Conservation (phyloP, 2,329 filamentous ascomycete genomes). For the Colletotrichum chrysophilum region DNA sequence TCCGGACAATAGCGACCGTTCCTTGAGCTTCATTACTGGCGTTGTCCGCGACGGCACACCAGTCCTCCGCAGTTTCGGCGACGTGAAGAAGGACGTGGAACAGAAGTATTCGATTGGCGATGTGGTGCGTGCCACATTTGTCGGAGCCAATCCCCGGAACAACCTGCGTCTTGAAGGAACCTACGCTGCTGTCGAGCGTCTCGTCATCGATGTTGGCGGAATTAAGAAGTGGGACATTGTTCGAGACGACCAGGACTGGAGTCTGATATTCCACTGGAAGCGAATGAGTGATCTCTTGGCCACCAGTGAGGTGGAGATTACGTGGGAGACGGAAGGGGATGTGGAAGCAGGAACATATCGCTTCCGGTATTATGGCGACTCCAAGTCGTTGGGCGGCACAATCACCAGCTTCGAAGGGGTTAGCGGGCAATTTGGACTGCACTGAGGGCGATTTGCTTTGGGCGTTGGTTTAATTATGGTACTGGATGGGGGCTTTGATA, state of each 20-base stretch:
- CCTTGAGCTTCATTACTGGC: constrained; percentile 78
- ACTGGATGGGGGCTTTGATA: neutral
- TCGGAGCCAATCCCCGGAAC: constrained; percentile 89
- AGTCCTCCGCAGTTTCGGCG: constrained; percentile 72
- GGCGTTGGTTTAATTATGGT: neutral
- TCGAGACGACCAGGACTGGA: constrained; percentile 83
- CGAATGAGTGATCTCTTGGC: constrained; percentile 73
- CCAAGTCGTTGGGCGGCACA: constrained; percentile 67
- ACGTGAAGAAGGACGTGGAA: constrained; percentile 60
- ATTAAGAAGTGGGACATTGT: constrained; percentile 65
- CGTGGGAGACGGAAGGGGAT: constrained; percentile 77
- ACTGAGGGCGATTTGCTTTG: neutral
- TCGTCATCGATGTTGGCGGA: constrained; percentile 34
- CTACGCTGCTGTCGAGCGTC: constrained; percentile 76
- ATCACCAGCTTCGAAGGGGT: constrained; percentile 73
- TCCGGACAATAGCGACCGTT: constrained; percentile 78
- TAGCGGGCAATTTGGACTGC: constrained; percentile 56
- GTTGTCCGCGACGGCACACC: constrained; percentile 76
- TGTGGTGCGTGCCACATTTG: constrained; percentile 70
- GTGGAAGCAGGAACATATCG: constrained; percentile 70
- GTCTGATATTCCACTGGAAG: constrained; percentile 79
- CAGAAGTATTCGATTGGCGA: constrained; percentile 62
- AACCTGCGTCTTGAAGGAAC: constrained; percentile 79
- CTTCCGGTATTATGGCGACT: constrained; percentile 81
- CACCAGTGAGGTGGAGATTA: constrained; percentile 75